phyloP scores from a whole-genome alignment of 257 asterid genomes.

The Sherardia arvensis region DNA sequence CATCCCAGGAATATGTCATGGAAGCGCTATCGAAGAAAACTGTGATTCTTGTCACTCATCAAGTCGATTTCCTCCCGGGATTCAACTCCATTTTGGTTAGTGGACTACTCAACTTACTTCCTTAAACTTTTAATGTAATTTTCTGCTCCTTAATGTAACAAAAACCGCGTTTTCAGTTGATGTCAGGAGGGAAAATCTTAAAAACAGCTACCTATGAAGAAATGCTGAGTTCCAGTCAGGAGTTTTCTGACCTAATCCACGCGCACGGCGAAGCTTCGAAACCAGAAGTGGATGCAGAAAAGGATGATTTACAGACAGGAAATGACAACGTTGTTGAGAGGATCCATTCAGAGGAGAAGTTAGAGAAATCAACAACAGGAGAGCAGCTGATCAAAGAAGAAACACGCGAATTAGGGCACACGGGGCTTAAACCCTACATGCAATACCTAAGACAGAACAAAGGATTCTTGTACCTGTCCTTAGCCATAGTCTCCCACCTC shows the following conservation, averaged over 20 bases:
- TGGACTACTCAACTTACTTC: not conserved
- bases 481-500: slow-evolving; percentile 27
- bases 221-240: slow-evolving; percentile 52
- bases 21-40: slow-evolving; percentile 23
- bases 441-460: slow-evolving; percentile 32
- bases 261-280: slow-evolving; percentile 68
- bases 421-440: slow-evolving; percentile 33
- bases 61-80: slow-evolving; percentile 37
- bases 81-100: slow-evolving; percentile 34
- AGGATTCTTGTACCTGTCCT: slow-evolving; percentile 27
- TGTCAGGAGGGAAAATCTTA: slow-evolving; percentile 64
- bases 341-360: slow-evolving; percentile 28
- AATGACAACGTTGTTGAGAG: slow-evolving; percentile 33
- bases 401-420: slow-evolving; percentile 35
- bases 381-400: slow-evolving; percentile 44
- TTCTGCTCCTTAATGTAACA: no score
- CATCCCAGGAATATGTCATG: slow-evolving; percentile 29
- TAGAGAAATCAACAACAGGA: slow-evolving; percentile 12
- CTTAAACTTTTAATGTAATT: not conserved
- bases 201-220: slow-evolving; percentile 50
- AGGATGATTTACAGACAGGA: slow-evolving; percentile 12
- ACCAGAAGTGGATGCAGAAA: slow-evolving; percentile 30
- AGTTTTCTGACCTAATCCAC: slow-evolving; percentile 53
- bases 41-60: slow-evolving; percentile 37
- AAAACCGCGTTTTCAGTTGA: slow-evolving; percentile 33